Conservation (phyloP, 768 basidiomycete species). For the Phanerodontia chrysosporium region DNA sequence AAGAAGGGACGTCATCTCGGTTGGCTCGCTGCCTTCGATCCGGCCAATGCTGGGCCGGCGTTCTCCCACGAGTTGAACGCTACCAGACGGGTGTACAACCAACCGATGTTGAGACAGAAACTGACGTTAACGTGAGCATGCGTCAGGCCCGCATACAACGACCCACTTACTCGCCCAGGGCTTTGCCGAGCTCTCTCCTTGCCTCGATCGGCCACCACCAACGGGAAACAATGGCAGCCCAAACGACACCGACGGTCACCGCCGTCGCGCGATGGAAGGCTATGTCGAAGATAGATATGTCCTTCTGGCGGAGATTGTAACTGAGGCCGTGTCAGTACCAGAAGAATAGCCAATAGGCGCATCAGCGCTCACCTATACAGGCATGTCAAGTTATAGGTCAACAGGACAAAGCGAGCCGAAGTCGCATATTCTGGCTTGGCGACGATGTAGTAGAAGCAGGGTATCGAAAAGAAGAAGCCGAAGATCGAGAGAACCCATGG, state of each 20-base stretch:
- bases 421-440: slow-evolving; percentile 72
- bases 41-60: slow-evolving; percentile 15
- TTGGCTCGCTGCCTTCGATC: slow-evolving; percentile 14
- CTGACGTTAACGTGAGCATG: slow-evolving; percentile 36
- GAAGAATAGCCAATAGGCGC: no score
- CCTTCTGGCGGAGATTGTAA: slow-evolving; percentile 71
- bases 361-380: slow-evolving; percentile 33
- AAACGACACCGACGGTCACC: slow-evolving; percentile 82
- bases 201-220: slow-evolving; percentile 98
- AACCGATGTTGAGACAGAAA: slow-evolving; percentile 90
- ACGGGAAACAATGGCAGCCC: slow-evolving; percentile 83
- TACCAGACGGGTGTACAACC: slow-evolving; percentile 91
- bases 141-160: neutral
- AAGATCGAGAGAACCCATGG: slow-evolving; percentile 71
- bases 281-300: slow-evolving; percentile 60
- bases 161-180: slow-evolving; percentile 77
- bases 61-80: slow-evolving; percentile 77
- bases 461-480: slow-evolving; percentile 86
- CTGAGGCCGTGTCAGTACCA: slow-evolving; percentile 32
- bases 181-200: slow-evolving; percentile 77
- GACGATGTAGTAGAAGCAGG: slow-evolving; percentile 91
- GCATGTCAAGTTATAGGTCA: slow-evolving; percentile 89
- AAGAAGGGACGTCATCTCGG: slow-evolving; percentile 26
- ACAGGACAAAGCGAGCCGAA: slow-evolving; percentile 73
- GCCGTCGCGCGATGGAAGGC: slow-evolving; percentile 76